phyloP scores from a whole-genome alignment of 176 grass and related monocot genomes.

The Triticum dicoccoides region DNA sequence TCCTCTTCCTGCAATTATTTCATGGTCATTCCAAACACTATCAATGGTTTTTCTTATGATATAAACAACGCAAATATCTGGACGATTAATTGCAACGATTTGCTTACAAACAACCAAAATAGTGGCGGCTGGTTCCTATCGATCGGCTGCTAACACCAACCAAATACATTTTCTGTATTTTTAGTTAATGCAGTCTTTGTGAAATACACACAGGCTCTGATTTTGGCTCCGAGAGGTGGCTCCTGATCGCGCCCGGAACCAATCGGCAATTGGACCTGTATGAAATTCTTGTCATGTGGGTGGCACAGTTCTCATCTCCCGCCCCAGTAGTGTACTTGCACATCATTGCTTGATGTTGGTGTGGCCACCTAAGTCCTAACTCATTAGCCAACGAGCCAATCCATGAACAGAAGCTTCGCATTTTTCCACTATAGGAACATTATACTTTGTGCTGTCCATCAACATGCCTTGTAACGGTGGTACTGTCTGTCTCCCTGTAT shows the following conservation, averaged over 20 bases:
- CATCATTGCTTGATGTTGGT: constrained; percentile 20
- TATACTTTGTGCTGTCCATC: background rate
- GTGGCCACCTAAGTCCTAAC: constrained; percentile 1
- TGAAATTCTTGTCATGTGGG: background rate
- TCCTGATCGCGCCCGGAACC: background rate
- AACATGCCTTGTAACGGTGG: background rate
- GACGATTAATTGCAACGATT: background rate
- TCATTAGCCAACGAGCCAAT: background rate
- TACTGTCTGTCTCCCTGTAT: background rate
- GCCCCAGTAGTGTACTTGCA: background rate
- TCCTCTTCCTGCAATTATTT: too few relatives aligned
- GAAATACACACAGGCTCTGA: background rate
- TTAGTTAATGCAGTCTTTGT: background rate
- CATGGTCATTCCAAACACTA: too few relatives aligned
- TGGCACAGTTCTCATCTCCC: constrained; percentile 10
- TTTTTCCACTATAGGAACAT: background rate
- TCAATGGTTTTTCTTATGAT: too few relatives aligned
- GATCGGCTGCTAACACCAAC: background rate
- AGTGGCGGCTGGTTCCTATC: background rate
- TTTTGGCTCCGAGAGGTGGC: background rate
- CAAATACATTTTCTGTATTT: background rate
- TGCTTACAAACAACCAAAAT: background rate
- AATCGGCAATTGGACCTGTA: background rate
- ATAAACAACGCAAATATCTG: too few relatives aligned
- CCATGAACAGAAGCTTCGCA: background rate